A percentile compares a stretch with the other conserved stretches of the same genome.
Conservation (phyloP, 2,329 filamentous ascomycete genomes). For the Cercospora sp. region DNA sequence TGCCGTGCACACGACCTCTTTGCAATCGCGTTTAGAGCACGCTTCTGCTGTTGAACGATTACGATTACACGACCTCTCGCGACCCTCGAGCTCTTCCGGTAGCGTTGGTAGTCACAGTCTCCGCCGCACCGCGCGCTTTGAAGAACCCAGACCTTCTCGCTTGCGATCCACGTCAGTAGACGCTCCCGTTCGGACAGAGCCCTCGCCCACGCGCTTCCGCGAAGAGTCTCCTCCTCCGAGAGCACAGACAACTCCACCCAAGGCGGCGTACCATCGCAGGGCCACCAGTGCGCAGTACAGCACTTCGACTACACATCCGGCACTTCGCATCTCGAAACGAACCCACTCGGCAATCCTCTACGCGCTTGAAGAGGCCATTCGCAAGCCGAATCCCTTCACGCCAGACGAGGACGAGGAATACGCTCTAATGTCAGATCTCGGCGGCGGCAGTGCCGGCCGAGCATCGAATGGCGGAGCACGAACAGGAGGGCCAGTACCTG, state of each 20-base stretch:
- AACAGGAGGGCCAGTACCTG: constrained; percentile 55
- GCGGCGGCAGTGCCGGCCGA: constrained; percentile 49
- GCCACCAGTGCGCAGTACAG: constrained; percentile 35
- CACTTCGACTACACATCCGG: constrained; percentile 51
- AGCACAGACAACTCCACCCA: constrained; percentile 30
- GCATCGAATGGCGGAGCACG: constrained; percentile 58
- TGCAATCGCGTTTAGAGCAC: constrained; percentile 52
- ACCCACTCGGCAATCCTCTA: constrained; percentile 90
- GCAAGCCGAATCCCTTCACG: constrained; percentile 79
- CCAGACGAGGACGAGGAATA: constrained; percentile 82
- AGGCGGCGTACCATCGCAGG: constrained; percentile 37
- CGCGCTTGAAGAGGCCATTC: constrained; percentile 85
- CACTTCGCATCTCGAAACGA: constrained; percentile 72
- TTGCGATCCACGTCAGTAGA: constrained; percentile 50
- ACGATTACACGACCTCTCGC: constrained; percentile 41
- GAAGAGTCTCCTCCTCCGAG: constrained; percentile 20
- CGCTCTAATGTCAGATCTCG: constrained; percentile 87
- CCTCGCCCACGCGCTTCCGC: constrained; percentile 7
- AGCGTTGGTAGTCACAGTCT: constrained; percentile 50
- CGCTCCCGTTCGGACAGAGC: constrained; percentile 33
- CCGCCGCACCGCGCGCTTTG: constrained; percentile 55
- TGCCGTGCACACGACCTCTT: constrained; percentile 49
- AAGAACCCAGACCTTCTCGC: constrained; percentile 44
- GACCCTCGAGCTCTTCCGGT: constrained; percentile 55
- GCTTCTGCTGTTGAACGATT: constrained; percentile 33